Conservation (phyloP, 768 basidiomycete species). For the Tulasnella sp. region DNA sequence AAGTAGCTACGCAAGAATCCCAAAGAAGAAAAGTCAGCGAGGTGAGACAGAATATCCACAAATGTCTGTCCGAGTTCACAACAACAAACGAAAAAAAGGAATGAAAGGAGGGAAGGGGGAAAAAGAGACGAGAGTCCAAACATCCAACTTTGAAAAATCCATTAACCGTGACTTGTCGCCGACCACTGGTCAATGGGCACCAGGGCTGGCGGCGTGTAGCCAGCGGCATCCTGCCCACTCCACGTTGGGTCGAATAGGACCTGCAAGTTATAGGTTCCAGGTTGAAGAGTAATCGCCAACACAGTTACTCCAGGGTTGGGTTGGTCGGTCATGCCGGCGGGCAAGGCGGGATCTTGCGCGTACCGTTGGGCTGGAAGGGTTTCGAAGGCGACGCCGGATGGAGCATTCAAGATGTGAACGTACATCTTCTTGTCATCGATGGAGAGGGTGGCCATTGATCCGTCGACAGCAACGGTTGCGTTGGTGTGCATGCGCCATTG, state of each 20-base stretch:
- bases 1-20: too few species aligned
- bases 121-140: too few species aligned
- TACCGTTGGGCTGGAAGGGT: slow-evolving; percentile 51
- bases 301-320: slow-evolving; percentile 72
- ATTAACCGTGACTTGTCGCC: slow-evolving; percentile 60
- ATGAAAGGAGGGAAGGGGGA: too few species aligned
- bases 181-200: slow-evolving; percentile 74
- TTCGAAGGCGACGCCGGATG: slow-evolving; percentile 56
- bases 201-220: slow-evolving; percentile 58
- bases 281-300: slow-evolving; percentile 55
- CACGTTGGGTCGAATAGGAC: slow-evolving; percentile 91
- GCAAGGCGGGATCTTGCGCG: slow-evolving; percentile 52
- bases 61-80: too few species aligned
- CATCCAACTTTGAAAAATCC: not conserved
- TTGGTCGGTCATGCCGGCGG: slow-evolving; percentile 54
- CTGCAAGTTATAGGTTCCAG: slow-evolving; percentile 66
- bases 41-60: too few species aligned
- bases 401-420: slow-evolving; percentile 60
- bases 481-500: slow-evolving; percentile 97
- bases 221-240: slow-evolving; percentile 52
- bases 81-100: too few species aligned
- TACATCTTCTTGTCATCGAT: slow-evolving; percentile 61
- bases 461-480: slow-evolving; percentile 57
- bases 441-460: slow-evolving; percentile 70
- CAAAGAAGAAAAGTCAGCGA: too few species aligned